Conservation (phyloP, 306 rosid genomes). For the Glycyrrhiza uralensis region DNA sequence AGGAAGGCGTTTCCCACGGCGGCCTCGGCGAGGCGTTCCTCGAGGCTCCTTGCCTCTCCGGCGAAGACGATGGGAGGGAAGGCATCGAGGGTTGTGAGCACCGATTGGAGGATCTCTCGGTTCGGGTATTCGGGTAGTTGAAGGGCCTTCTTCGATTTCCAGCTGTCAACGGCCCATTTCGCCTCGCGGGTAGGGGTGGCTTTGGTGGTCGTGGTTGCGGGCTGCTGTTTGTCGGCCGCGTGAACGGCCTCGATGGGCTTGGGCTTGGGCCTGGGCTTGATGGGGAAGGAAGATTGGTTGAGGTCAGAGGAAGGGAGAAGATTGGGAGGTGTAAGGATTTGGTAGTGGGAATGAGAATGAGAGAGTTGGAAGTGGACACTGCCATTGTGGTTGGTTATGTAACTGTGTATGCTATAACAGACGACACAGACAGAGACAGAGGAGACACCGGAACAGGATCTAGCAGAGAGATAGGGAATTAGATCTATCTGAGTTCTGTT, state of each 20-base stretch:
- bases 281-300: conserved; percentile 30
- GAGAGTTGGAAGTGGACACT: conserved; percentile 15
- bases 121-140: conserved; percentile 79
- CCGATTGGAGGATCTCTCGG: conserved; percentile 46
- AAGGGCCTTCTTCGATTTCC: conserved; percentile 73
- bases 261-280: conserved; percentile 6
- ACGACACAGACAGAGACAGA: too few species aligned
- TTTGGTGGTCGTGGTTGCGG: conserved; percentile 22
- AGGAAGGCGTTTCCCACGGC: conserved; percentile 80
- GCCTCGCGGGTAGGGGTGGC: conserved; percentile 26
- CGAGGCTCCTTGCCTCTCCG: conserved; percentile 71
- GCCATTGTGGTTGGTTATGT: conserved; percentile 33
- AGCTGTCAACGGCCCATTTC: conserved; percentile 58
- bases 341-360: conserved; percentile 30
- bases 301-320: conserved; percentile 22
- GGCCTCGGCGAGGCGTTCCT: conserved; percentile 63
- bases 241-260: conserved; percentile 43
- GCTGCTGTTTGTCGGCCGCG: conserved; percentile 42
- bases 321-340: conserved; percentile 19
- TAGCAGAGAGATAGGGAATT: not conserved
- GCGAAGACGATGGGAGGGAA: conserved; percentile 87
- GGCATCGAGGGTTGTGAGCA: conserved; percentile 52
- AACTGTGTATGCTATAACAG: too few species aligned
- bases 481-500: too few species aligned
- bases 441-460: not conserved